A percentile compares a stretch with the other conserved stretches of the same genome.
Evolutionary conservation across 2,329 filamentous ascomycete species (phyloP).

Genomic region (Gnomoniopsis smithogilvyi): DNA sequence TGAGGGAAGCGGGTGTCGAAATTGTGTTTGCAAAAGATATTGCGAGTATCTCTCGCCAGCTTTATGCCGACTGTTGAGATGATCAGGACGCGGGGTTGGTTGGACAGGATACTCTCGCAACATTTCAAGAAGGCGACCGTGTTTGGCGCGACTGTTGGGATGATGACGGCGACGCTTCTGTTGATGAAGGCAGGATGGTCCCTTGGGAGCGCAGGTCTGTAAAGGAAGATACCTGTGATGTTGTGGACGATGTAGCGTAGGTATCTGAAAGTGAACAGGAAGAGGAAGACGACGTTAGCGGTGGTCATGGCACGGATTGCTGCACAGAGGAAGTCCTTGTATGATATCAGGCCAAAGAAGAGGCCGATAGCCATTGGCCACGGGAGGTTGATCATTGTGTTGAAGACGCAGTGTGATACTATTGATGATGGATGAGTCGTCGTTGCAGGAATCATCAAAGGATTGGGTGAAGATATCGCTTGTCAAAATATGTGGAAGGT

Average conservation of each 20-base stretch:
- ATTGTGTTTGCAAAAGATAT: constrained; percentile 6
- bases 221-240: constrained; percentile 35
- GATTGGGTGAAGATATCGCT: too few species aligned
- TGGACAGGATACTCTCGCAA: constrained; percentile 35
- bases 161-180: constrained; percentile 45
- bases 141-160: constrained; percentile 47
- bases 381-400: too few species aligned
- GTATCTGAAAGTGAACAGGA: constrained; percentile 43
- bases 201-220: constrained; percentile 30
- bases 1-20: constrained; percentile 14
- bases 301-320: not conserved
- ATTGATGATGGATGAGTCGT: too few species aligned
- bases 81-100: constrained; percentile 35
- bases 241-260: constrained; percentile 41
- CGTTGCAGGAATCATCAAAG: too few species aligned
- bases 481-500: too few species aligned
- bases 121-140: constrained; percentile 39
- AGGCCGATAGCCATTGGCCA: not conserved
- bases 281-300: constrained; percentile 24
- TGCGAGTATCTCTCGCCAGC: constrained; percentile 21
- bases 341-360: not conserved
- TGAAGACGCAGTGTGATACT: too few species aligned
- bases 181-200: constrained; percentile 28
- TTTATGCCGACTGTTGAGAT: constrained; percentile 42
- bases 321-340: not conserved